phyloP scores from a whole-genome alignment of 805 yeast species.

The Candida oleophila region DNA sequence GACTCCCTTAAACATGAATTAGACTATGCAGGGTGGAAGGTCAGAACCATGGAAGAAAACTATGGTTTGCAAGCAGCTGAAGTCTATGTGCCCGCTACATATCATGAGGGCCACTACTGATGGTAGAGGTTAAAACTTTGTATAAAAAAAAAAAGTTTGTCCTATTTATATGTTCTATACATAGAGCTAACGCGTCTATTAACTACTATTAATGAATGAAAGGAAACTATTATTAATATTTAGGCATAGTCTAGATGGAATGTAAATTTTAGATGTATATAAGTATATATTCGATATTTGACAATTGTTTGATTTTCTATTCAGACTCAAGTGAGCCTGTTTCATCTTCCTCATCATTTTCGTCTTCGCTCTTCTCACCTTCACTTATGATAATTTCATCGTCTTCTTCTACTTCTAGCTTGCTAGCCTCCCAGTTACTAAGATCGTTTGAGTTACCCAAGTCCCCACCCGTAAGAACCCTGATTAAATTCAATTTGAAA shows the following conservation, averaged over 20 bases:
- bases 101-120: slow-evolving; percentile 19
- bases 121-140: too few relatives aligned
- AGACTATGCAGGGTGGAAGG: slow-evolving; percentile 36
- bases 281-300: background rate
- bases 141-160: background rate
- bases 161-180: background rate
- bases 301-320: too few relatives aligned
- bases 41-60: slow-evolving; percentile 29
- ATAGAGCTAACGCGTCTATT: background rate
- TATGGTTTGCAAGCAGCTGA: slow-evolving; percentile 27
- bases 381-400: slow-evolving; percentile 6
- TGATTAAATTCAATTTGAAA: slow-evolving; percentile 47
- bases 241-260: too few relatives aligned
- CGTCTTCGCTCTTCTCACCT: background rate
- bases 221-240: background rate
- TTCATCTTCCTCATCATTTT: background rate
- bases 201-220: background rate
- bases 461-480: slow-evolving; percentile 60
- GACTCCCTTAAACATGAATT: slow-evolving; percentile 28
- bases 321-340: background rate
- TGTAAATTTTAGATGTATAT: too few relatives aligned
- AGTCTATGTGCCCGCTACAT: slow-evolving; percentile 26
- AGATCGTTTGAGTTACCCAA: slow-evolving; percentile 27
- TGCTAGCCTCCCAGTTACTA: slow-evolving; percentile 38
- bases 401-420: slow-evolving; percentile 20